Conservation (phyloP, 2,329 filamentous ascomycete genomes). For the Xylaria sp. region DNA sequence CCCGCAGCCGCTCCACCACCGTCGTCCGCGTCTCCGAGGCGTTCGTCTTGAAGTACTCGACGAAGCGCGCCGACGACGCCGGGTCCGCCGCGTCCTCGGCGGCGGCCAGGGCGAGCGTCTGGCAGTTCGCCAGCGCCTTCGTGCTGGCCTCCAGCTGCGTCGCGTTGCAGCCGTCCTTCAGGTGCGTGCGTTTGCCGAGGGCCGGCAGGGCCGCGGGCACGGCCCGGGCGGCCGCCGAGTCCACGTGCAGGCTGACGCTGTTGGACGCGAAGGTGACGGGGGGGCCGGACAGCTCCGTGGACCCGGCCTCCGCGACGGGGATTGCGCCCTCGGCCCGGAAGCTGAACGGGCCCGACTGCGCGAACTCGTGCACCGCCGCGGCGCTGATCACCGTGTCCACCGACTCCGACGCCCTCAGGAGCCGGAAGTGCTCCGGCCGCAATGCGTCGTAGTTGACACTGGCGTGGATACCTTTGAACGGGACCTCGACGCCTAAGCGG, state of each 20-base stretch:
- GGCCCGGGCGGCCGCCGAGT: conserved; percentile 6
- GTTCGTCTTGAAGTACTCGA: conserved; percentile 30
- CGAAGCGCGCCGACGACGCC: conserved; percentile 24
- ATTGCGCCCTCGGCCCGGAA: conserved; percentile 21
- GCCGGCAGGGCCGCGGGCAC: conserved; percentile 2
- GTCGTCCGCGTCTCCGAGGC: conserved; percentile 18
- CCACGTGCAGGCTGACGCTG: conserved; percentile 16
- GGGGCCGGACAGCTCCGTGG: conserved; percentile 12
- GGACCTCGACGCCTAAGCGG: conserved; percentile 9
- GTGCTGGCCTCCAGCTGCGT: conserved; percentile 18
- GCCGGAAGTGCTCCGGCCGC: conserved; percentile 17
- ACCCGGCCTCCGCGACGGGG: conserved; percentile 18
- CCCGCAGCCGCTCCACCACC: conserved; percentile 20
- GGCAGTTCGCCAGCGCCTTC: conserved; percentile 23
- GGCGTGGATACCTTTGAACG: conserved; percentile 23
- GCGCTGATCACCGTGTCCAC: conserved; percentile 18
- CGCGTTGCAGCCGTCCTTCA: conserved; percentile 21
- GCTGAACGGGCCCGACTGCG: conserved; percentile 21
- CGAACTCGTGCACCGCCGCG: conserved; percentile 21
- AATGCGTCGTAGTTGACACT: conserved; percentile 26
- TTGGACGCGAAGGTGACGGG: conserved; percentile 24
- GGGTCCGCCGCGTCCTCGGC: conserved; percentile 25
- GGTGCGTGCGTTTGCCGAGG: conserved; percentile 18
- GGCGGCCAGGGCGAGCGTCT: conserved; percentile 19
- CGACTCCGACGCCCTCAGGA: conserved; percentile 20